Base-by-base conservation (phyloP, 2,329 filamentous ascomycete species). In the Monilinia laxa region DNA sequence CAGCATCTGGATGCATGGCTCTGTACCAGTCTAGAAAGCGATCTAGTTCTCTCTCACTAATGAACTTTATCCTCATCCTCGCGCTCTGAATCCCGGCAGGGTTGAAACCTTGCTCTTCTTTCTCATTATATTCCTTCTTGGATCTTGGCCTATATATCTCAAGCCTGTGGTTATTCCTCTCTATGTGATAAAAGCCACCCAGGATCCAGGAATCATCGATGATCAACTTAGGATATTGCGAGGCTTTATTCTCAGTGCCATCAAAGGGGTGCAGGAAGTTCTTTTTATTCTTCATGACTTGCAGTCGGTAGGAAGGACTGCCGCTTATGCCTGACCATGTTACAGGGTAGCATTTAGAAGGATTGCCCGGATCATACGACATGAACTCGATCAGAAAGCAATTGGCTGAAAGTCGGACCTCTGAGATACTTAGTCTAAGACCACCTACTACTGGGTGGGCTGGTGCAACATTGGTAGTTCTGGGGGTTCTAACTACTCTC, bases 121-220 rank as follows among this genome's bases (percentile, higher is more conserved):
- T 18, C 4, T 20, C 40, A 4, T 11, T 23, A 16, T 49, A 35
- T 11, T 64, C 53, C 3, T 10, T 47, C 14, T 5, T 23, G 12
- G 14, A 57, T 64, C 62, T 49, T 12, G 38, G 25, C 10, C 40
- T 23, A 35, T 57, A 64, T n/a, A 64, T 57, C 25, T 64, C 62
- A 3, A 64, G 5, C 14, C 62, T 23, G 40, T 10, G 25, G 4
- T 55, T 38, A 6, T 14, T 4, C 1, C 2, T 20, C 40, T 23
- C 6, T 20, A 6, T 42, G 18, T 57, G 12, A 4, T 18, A 56
- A 25, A 58, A 64, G 5, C 51, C 51, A 5, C 62, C 62, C 1
- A 64, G 40, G 12, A 47, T 1, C 52, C 62, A 64, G 6, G 62
- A 47, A 16, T 16, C 11, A 20, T 64, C 53, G 11, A 64, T 25